Base-by-base conservation (phyloP, 2,329 filamentous ascomycete genomes). In the Pseudomassariella vexata region DNA sequence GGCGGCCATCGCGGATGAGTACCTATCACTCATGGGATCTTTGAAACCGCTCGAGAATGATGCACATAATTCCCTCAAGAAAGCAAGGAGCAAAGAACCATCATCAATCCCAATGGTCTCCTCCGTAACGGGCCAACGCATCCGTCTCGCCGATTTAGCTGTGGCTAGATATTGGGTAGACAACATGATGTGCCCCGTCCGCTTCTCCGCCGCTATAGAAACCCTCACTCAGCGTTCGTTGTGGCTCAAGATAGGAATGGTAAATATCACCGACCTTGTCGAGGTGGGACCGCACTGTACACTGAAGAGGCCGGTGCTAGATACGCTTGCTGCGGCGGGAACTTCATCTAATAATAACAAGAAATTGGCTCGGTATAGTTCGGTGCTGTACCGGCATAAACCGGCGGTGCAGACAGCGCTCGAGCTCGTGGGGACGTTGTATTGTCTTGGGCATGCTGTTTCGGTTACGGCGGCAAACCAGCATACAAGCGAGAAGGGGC, bases 101-200 rank as follows among this genome's bases (percentile, higher is more conserved):
- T n/a, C n/a, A n/a, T n/a, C n/a, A n/a, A n/a, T n/a, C n/a, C 28
- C 34, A 11, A 45, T 46, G 39, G 28, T 46, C 6, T 38, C 36
- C 1, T 28, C 32, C 6, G 31, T 36, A 2, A 5, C 15, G 9
- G 34, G 30, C 19, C 21, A 20, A 7, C 6, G n/a, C 8, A 22
- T 30, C 11, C 6, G 10, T 11, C 17, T 6, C 17, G 11, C 7
- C 18, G 17, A 7, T 10, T 14, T 30, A 10, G 18, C 14, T 16
- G 14, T 6, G 6, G 7, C 17, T 12, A 9, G 23, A 6, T 30
- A 30, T 24, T 57, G 54, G 54, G 45, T 45, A 8, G 29, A 41
- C 3, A 60, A 60, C 24, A 35, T 62, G 27, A 30, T 46, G 1
- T 45, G 37, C 1, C 48, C 53, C 0, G 58, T 62, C 1, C 41